A percentile compares a stretch with the other conserved stretches of the same genome.
Conservation (phyloP, 2,329 filamentous ascomycete genomes). For the Phialophora verrucosa region DNA sequence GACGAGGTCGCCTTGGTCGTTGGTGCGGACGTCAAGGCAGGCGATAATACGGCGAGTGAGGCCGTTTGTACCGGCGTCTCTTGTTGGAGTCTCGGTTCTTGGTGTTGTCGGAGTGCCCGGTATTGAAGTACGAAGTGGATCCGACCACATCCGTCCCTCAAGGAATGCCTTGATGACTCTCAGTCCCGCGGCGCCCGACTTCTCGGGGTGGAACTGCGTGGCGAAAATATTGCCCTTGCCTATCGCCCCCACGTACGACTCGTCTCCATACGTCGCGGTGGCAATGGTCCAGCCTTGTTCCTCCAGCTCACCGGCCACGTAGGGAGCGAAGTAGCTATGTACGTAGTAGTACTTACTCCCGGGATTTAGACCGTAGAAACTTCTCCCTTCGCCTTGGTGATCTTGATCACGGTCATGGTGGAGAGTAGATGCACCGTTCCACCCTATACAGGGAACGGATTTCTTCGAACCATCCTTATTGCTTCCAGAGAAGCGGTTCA, state of each 20-base stretch:
- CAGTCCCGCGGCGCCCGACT: slow-evolving; percentile 88
- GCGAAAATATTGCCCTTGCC: slow-evolving; percentile 84
- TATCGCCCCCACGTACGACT: slow-evolving; percentile 90
- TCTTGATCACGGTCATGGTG: slow-evolving; percentile 40
- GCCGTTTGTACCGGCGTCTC: slow-evolving; percentile 58
- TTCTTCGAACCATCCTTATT: slow-evolving; percentile 35
- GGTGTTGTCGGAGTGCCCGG: slow-evolving; percentile 33
- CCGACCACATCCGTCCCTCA: slow-evolving; percentile 65
- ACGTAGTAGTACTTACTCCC: slow-evolving; percentile 98
- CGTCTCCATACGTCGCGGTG: slow-evolving; percentile 81
- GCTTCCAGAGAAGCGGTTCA: slow-evolving; percentile 72
- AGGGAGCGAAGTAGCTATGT: slow-evolving; percentile 87
- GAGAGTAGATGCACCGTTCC: slow-evolving; percentile 83
- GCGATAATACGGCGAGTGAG: slow-evolving; percentile 94
- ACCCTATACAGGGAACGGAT: slow-evolving; percentile 97
- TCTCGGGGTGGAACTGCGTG: slow-evolving; percentile 97
- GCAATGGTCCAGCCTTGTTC: slow-evolving; percentile 88
- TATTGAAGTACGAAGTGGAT: not conserved
- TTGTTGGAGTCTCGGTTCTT: not conserved
- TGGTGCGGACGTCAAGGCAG: slow-evolving; percentile 92
- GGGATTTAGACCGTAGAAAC: slow-evolving; percentile 78
- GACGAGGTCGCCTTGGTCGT: slow-evolving; percentile 91
- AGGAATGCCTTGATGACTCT: slow-evolving; percentile 85
- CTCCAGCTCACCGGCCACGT: slow-evolving; percentile 75
- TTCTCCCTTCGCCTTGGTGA: slow-evolving; percentile 45